Percentiles rank a stretch among this genome's conserved stretches.
phyloP scores from a whole-genome alignment of 2,329 filamentous ascomycete genomes.

The Colletotrichum aenigma region DNA sequence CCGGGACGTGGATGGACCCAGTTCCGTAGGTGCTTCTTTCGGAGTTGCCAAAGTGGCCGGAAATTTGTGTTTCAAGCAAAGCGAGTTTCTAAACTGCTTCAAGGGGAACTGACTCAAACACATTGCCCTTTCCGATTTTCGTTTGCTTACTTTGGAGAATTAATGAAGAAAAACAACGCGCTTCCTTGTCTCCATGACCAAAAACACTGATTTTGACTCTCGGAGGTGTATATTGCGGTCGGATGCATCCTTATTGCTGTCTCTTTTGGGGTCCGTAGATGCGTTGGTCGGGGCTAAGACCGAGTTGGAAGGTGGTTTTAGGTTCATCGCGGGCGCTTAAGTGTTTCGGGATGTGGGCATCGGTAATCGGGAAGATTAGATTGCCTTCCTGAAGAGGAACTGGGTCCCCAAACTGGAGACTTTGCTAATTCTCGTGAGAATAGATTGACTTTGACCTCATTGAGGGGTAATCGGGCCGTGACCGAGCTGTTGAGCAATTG shows the following conservation, averaged over 20 bases:
- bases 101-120: neutral
- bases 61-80: neutral
- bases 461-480: neutral
- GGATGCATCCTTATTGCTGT: neutral
- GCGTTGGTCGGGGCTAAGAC: neutral
- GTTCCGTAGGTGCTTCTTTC: neutral
- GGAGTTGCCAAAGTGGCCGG: neutral
- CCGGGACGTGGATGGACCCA: neutral
- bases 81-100: neutral
- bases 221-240: neutral
- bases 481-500: neutral
- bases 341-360: neutral
- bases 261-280: neutral
- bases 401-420: neutral
- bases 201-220: neutral
- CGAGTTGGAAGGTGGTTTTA: neutral
- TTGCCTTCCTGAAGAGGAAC: neutral
- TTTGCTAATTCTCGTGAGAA: neutral
- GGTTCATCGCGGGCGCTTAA: neutral
- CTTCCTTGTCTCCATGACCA: neutral
- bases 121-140: neutral
- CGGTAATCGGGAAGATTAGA: neutral
- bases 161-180: neutral
- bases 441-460: neutral
- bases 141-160: neutral